Conservation (phyloP, 495 filamentous ascomycete genomes). For the Emericellopsis terricola region DNA sequence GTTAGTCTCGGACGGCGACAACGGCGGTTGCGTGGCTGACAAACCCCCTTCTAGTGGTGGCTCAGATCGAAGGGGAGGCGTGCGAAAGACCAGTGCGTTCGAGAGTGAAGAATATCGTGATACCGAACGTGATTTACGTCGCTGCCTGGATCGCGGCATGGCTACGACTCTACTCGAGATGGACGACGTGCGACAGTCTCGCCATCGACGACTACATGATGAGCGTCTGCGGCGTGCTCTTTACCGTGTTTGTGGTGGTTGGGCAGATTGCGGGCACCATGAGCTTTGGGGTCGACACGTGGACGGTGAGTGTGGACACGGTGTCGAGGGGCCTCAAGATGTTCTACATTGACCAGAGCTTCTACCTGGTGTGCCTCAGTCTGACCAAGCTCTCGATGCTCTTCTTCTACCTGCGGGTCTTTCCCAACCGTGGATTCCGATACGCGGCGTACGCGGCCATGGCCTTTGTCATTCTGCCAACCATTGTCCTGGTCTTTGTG, state of each 20-base stretch:
- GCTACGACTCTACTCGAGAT: constrained; percentile 8
- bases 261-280: too few species aligned
- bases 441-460: constrained; percentile 16
- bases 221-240: constrained; percentile 7
- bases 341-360: constrained; percentile 18
- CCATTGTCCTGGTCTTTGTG: constrained; percentile 14
- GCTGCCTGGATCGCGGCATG: constrained; percentile 6
- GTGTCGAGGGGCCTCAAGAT: constrained; percentile 9
- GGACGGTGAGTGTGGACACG: constrained; percentile 5
- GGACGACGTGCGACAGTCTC: constrained; percentile 4
- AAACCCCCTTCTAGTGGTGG: constrained; percentile 4
- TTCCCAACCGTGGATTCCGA: constrained; percentile 22
- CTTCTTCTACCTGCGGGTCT: constrained; percentile 33
- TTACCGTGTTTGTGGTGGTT: constrained; percentile 4
- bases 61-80: constrained; percentile 6
- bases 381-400: constrained; percentile 31
- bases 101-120: constrained; percentile 4
- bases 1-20: not conserved
- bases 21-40: not conserved
- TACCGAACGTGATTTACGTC: constrained; percentile 5
- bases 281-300: constrained; percentile 12
- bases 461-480: constrained; percentile 12
- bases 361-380: constrained; percentile 21
- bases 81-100: constrained; percentile 8
- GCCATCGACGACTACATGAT: constrained; percentile 12